A percentile compares a stretch with the other conserved stretches of the same genome.
These are phyloP conservation scores for Periconia digitata DNA, from an alignment of 2,329 filamentous ascomycete genomes.

Conservation along the genomic window DNA sequence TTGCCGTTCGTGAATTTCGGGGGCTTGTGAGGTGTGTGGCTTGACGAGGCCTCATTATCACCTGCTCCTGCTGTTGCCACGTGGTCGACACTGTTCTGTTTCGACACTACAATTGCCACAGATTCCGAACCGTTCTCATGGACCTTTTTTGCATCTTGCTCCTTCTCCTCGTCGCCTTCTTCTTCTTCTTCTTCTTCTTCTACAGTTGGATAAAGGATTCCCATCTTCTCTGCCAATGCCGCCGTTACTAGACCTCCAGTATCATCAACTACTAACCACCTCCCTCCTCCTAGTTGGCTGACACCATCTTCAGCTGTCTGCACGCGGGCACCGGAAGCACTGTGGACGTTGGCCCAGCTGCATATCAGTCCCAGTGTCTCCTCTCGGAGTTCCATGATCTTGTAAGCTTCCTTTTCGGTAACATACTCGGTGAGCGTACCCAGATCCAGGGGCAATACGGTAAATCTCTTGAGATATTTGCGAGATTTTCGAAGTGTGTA, in stretches of 20 bases:
- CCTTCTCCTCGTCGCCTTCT: slow-evolving; percentile 1
- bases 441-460: slow-evolving; percentile 80
- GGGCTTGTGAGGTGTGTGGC: slow-evolving; percentile 6
- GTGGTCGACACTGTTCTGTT: slow-evolving; percentile 15
- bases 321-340: slow-evolving; percentile 51
- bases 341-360: slow-evolving; percentile 90
- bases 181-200: slow-evolving; percentile 26
- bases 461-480: slow-evolving; percentile 90
- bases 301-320: slow-evolving; percentile 32
- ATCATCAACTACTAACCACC: slow-evolving; percentile 85
- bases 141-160: neutral
- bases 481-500: slow-evolving; percentile 93
- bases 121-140: neutral
- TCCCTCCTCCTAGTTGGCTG: slow-evolving; percentile 51
- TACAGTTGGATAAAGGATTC: slow-evolving; percentile 64
- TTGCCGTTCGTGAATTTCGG: slow-evolving; percentile 14
- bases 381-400: slow-evolving; percentile 82
- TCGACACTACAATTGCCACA: neutral
- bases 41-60: neutral
- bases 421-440: slow-evolving; percentile 74
- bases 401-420: slow-evolving; percentile 76
- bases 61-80: slow-evolving; percentile 21
- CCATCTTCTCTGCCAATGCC: slow-evolving; percentile 86
- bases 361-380: slow-evolving; percentile 80
- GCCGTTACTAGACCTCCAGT: slow-evolving; percentile 81